phyloP scores from a whole-genome alignment of 306 rosid genomes.

The Hippophae gyantsensis region DNA sequence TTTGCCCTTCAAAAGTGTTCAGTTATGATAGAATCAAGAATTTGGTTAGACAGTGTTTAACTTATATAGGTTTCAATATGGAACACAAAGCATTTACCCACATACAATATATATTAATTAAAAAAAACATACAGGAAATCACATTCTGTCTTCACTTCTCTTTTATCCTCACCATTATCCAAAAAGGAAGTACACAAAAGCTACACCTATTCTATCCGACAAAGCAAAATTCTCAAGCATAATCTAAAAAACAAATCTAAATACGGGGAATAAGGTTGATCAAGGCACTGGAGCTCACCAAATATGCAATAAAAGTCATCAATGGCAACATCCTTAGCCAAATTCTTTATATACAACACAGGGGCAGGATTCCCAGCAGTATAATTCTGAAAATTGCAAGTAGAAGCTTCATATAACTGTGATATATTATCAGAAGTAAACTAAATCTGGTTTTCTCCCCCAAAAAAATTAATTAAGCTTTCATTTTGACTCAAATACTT shows the following conservation, averaged over 20 bases:
- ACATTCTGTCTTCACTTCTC: neutral
- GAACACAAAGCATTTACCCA: neutral
- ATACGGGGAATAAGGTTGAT: neutral
- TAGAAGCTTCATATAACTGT: slow-evolving; percentile 10
- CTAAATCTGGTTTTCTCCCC: slow-evolving; percentile 1
- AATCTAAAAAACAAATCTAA: neutral
- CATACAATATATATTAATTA: neutral
- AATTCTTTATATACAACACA: slow-evolving; percentile 85
- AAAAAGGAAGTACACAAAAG: neutral
- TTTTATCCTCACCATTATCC: neutral
- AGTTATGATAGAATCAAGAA: no score
- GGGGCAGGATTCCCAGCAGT: slow-evolving; percentile 74
- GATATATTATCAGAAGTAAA: neutral
- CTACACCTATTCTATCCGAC: no score
- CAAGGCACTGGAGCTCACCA: slow-evolving; percentile 45
- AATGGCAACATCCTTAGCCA: slow-evolving; percentile 73
- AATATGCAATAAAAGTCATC: slow-evolving; percentile 77
- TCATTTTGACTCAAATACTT: neutral
- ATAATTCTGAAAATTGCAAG: slow-evolving; percentile 64
- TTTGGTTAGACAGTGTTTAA: no score
- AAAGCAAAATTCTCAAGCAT: neutral
- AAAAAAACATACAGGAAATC: neutral
- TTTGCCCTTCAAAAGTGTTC: no score
- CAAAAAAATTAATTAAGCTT: neutral
- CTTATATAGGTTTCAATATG: no score